Evolutionary conservation across 2,329 filamentous ascomycete genomes (phyloP).

Genomic region (Neoarthrinium moseri): DNA sequence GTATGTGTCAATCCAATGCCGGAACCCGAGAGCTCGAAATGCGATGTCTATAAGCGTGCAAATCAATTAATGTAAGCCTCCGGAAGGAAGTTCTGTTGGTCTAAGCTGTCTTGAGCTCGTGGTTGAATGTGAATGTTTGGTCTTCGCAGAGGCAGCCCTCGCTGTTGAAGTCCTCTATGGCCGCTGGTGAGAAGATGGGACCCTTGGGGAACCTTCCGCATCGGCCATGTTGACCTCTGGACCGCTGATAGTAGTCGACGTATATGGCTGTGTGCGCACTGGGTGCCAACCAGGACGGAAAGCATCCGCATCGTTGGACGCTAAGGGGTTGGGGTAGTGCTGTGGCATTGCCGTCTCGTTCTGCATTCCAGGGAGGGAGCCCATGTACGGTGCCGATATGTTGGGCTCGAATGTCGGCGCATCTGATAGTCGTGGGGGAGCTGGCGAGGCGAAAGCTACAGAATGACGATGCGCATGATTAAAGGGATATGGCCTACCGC

Average conservation of each 20-base stretch:
- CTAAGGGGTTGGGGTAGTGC: neutral
- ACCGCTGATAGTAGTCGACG: neutral
- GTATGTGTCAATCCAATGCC: too few species aligned
- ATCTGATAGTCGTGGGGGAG: neutral
- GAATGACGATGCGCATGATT: conserved; percentile 1
- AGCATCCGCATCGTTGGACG: neutral
- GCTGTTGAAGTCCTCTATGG: too few species aligned
- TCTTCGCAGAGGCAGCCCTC: too few species aligned
- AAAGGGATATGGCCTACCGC: neutral
- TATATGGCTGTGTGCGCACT: neutral
- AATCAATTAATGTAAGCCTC: too few species aligned
- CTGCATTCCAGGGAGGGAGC: neutral
- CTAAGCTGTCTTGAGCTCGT: too few species aligned
- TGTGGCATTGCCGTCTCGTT: neutral
- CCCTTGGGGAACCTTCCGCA: too few species aligned
- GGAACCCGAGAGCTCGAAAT: too few species aligned
- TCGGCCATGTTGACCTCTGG: neutral
- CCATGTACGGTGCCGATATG: neutral
- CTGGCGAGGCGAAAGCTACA: neutral
- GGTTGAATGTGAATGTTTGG: too few species aligned
- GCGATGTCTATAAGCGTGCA: too few species aligned
- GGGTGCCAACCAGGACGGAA: neutral
- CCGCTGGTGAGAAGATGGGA: too few species aligned
- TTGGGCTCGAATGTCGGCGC: neutral
- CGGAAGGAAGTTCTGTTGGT: too few species aligned